Conservation (phyloP, 192 early-diverging fungal species). For the Umbelopsis sp. region DNA sequence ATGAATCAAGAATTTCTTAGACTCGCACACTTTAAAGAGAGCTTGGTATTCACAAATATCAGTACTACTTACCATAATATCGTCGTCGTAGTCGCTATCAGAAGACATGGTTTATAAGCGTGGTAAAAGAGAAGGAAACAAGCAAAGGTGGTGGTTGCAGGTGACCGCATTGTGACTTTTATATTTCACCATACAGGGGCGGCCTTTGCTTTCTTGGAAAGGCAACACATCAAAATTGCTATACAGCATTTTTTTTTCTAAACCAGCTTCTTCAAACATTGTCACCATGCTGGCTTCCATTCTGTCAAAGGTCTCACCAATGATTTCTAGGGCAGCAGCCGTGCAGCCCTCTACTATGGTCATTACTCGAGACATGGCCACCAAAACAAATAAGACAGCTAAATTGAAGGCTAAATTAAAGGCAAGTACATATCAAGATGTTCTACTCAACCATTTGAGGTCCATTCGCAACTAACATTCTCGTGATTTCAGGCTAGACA, state of each 20-base stretch:
- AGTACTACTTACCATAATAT: slow-evolving; percentile 22
- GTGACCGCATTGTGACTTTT: slow-evolving; percentile 16
- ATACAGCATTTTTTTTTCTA: neutral
- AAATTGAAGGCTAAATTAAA: slow-evolving; percentile 9
- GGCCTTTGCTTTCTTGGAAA: neutral
- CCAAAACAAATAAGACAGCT: slow-evolving; percentile 5
- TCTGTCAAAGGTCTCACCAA: slow-evolving; percentile 9
- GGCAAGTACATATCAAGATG: neutral
- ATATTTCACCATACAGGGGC: neutral
- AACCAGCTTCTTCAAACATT: neutral
- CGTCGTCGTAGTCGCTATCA: slow-evolving; percentile 38
- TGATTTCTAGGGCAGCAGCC: neutral
- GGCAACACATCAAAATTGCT: neutral
- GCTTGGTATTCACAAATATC: too few species aligned
- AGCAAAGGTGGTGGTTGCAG: neutral
- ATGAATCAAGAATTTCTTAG: neutral
- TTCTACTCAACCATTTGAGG: neutral
- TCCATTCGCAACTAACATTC: neutral
- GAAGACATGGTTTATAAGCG: slow-evolving; percentile 29
- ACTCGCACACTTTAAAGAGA: neutral
- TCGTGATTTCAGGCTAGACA: slow-evolving; percentile 9
- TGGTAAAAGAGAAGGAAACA: slow-evolving; percentile 6
- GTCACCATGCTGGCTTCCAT: slow-evolving; percentile 18
- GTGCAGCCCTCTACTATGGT: neutral
- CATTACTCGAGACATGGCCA: neutral